Conservation (phyloP, 306 rosid genomes). For the Vigna trinervia region DNA sequence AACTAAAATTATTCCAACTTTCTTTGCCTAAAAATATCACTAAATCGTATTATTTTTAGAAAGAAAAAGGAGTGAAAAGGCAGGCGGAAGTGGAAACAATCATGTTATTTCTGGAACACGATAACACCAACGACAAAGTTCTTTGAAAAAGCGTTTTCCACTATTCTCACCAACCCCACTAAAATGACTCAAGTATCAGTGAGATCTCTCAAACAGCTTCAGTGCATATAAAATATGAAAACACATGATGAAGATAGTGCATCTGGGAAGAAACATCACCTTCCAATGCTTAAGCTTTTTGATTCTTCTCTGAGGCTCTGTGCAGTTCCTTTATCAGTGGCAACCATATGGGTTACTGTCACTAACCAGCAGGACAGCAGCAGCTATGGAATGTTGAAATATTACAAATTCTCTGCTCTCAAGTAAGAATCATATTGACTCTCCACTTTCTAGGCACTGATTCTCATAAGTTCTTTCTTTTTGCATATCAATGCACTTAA, state of each 20-base stretch:
- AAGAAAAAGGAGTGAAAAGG: neutral
- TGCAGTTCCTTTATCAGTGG: conserved; percentile 70
- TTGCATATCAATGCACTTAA: neutral
- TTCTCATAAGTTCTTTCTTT: neutral
- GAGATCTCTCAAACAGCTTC: conserved; percentile 10
- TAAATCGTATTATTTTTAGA: neutral
- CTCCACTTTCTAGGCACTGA: neutral
- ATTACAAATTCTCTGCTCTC: conserved; percentile 69
- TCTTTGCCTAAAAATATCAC: too few species aligned
- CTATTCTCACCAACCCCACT: conserved; percentile 64
- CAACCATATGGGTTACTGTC: conserved; percentile 74
- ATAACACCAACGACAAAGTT: conserved; percentile 25
- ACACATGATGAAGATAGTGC: conserved; percentile 35
- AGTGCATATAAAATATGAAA: conserved; percentile 44
- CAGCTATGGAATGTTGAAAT: conserved; percentile 67
- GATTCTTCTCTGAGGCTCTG: conserved; percentile 66
- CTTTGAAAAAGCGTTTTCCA: conserved; percentile 52
- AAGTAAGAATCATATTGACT: conserved; percentile 51
- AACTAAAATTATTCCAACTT: too few species aligned
- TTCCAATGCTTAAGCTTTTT: conserved; percentile 59
- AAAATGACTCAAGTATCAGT: neutral
- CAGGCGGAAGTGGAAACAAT: conserved; percentile 47
- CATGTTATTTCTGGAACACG: neutral
- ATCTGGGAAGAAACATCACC: conserved; percentile 21
- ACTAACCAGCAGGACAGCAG: conserved; percentile 69